Evolutionary conservation across 108 stramenopile genomes (phyloP), one percentile per base, ranked within the genome.

Genomic region (Conticribra guillardii): DNA sequence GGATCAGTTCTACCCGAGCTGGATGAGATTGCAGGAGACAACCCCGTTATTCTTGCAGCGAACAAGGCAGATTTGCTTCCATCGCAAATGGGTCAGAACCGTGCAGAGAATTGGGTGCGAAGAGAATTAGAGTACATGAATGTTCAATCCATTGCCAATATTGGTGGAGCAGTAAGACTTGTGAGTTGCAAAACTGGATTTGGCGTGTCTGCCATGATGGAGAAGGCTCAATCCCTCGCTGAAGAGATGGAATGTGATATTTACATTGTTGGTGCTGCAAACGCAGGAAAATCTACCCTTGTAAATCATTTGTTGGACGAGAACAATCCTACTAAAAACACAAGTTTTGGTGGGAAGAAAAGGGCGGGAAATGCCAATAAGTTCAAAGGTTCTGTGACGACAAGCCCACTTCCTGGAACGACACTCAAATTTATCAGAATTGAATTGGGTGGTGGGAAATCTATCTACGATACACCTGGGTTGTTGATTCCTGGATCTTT

Each of bases 41-140:
- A 93, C 73, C 90, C 90, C 29, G 95, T 96, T 21, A 92, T 96
- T 58, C 64, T 96, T 30, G 95, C 89, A 2, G 95, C 92, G 30
- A 96, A 96, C 63, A 96, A 96, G 63, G 89, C 85, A 1, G 95
- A 96, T 72, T 76, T 96, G 32, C 71, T 96, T 21, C 95, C 95
- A 24, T 71, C 79, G 14, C 74, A 87, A 54, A 93, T 96, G 89
- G 92, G 92, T 26, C 84, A 87, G 41, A 75, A 74, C 8, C 81
- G 95, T 11, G 91, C 83, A 14, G 95, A 96, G 59, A 92, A 84
- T 45, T 96, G 92, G 91, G 91, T 96, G 0, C 78, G 95, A n/a
- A 80, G 95, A 21, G 95, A 96, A 59, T 61, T 95, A 24, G 91
- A 95, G 47, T 89, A 92, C 74, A 68, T 87, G 73, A 81, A 90